Base-by-base conservation (phyloP, 495 filamentous ascomycete species). In the Pseudevernia furfuracea region DNA sequence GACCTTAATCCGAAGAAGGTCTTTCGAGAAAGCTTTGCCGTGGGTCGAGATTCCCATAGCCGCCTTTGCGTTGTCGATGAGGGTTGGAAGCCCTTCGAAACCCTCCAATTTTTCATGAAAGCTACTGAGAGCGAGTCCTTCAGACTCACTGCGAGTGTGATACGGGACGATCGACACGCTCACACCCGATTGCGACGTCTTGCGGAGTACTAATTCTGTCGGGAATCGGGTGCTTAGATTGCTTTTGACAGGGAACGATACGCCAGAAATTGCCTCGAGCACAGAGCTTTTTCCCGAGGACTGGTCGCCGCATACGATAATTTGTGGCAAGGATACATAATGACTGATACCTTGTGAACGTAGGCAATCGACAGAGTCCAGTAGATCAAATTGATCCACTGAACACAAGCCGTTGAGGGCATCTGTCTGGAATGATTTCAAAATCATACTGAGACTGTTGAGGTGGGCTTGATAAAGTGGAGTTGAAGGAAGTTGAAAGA, bases 211-310 rank as follows among this genome's bases (percentile, higher is more conserved):
- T 12, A 87, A 63, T 64, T 87, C 81, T 1, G 80, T 86, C 14
- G 83, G 77, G 65, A 86, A 86, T 38, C 81, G 71, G 2, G 84
- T 85, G 67, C 81, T 84, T 0, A 85, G 71, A 52, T 71, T 80
- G 60, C 79, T 78, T 37, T 78, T 78, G 0, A 71, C 72, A 0
- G 83, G 83, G 67, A 89, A 88, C 4, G 79, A 73, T 23, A 89
- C 78, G 38, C 82, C 82, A 7, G 85, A 86, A 28, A 89, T 81
- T 7, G 85, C 84, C 66, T 89, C 87, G 0, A 89, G 77, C 5
- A 88, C 83, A 0, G 86, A 88, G 71, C 83, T 86, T 66, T 87
- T 87, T 7, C 84, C 85, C 17, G 76, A 76, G 2, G 80, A 86
- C 62, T 87, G 83, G 71, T 86, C 80, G 8, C 86, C 84, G 65